phyloP scores from a whole-genome alignment of 306 rosid species.

The Bauhinia variegata region DNA sequence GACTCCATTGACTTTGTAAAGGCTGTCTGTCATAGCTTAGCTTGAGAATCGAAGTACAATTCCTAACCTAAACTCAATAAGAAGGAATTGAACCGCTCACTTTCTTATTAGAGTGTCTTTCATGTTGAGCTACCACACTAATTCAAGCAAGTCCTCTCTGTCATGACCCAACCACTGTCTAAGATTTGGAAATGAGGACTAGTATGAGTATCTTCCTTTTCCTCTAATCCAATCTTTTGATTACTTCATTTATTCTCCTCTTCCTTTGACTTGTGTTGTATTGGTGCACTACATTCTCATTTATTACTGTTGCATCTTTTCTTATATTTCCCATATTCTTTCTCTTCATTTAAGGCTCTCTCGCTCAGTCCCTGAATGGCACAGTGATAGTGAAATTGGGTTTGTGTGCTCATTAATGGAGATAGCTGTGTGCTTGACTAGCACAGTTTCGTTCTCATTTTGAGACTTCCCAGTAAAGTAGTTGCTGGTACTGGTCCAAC shows the following conservation, averaged over 20 bases:
- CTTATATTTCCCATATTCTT: conserved; percentile 31
- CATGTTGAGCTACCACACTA: conserved; percentile 62
- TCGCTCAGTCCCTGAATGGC: conserved; percentile 11
- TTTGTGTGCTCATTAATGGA: conserved; percentile 38
- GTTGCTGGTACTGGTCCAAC: too few species aligned
- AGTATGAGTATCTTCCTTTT: conserved; percentile 38
- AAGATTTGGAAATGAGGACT: too few species aligned
- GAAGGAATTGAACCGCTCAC: conserved; percentile 67
- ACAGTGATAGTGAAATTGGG: conserved; percentile 23
- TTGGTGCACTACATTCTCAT: not conserved
- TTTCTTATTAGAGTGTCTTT: conserved; percentile 49
- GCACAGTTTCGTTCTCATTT: conserved; percentile 39
- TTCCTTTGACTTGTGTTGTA: conserved; percentile 29
- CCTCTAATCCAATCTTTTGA: conserved; percentile 46
- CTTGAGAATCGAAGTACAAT: conserved; percentile 8
- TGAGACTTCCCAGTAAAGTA: not conserved
- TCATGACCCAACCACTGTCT: conserved; percentile 77
- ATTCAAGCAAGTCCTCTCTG: conserved; percentile 43
- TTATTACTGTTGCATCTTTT: conserved; percentile 6
- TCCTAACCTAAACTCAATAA: conserved; percentile 28
- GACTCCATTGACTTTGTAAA: conserved; percentile 60
- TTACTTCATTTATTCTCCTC: conserved; percentile 28
- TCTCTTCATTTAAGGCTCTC: conserved; percentile 34
- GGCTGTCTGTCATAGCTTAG: too few species aligned
- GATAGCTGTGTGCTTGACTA: conserved; percentile 29